A percentile compares a stretch with the other conserved stretches of the same genome.
Evolutionary conservation across 495 filamentous ascomycete species (phyloP).

Genomic region (Aspergillus hancockii): DNA sequence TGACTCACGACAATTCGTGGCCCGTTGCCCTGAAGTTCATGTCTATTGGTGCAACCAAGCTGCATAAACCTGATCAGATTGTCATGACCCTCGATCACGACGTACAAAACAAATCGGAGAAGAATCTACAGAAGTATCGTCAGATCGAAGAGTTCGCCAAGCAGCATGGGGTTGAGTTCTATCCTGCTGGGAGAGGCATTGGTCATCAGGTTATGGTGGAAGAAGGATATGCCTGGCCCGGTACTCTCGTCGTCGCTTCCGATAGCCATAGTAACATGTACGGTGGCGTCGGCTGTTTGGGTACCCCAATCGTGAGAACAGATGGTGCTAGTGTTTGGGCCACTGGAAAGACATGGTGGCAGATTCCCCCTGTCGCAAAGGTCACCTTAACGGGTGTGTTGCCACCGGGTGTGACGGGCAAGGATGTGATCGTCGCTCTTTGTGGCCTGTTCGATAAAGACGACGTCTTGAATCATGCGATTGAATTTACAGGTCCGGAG

Average conservation of each 20-base stretch:
- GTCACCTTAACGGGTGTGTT: constrained; percentile 75
- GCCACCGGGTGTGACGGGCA: constrained; percentile 83
- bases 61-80: constrained; percentile 72
- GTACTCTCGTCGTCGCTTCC: constrained; percentile 77
- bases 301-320: constrained; percentile 82
- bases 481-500: constrained; percentile 84
- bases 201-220: constrained; percentile 92
- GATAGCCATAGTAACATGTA: constrained; percentile 91
- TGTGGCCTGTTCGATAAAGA: constrained; percentile 87
- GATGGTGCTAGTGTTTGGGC: constrained; percentile 89
- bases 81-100: constrained; percentile 95
- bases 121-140: constrained; percentile 81
- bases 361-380: constrained; percentile 81
- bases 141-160: constrained; percentile 87
- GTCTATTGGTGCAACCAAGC: constrained; percentile 77
- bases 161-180: constrained; percentile 80
- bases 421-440: constrained; percentile 91
- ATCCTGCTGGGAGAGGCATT: constrained; percentile 79
- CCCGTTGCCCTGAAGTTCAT: constrained; percentile 84
- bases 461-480: constrained; percentile 88
- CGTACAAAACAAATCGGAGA: constrained; percentile 81
- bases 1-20: constrained; percentile 94
- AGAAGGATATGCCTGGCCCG: constrained; percentile 81
- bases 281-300: constrained; percentile 76
- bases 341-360: constrained; percentile 84